Evolutionary conservation across 164 flowering plant species (phyloP).

Genomic region (Chimonanthus praecox): DNA sequence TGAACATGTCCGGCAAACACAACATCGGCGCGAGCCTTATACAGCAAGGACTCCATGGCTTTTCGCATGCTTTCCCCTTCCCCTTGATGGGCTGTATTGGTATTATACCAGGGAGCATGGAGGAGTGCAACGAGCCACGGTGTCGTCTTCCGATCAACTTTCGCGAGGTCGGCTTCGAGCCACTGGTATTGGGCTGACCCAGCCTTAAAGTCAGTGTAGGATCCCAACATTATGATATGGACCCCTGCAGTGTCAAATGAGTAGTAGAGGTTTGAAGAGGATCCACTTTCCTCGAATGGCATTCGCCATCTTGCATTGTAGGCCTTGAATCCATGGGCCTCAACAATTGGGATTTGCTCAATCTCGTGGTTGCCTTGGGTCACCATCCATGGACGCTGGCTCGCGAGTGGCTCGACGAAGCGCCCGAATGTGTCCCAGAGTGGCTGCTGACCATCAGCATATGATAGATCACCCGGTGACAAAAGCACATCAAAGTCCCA

Average conservation of each 20-base stretch:
- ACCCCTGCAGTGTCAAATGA: conserved; percentile 68
- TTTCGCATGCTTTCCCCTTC: conserved; percentile 77
- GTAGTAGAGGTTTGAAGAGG: conserved; percentile 75
- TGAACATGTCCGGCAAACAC: too few relatives aligned
- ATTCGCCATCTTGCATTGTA: conserved; percentile 76
- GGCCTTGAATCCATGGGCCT: conserved; percentile 48
- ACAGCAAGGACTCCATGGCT: conserved; percentile 67
- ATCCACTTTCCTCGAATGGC: conserved; percentile 72
- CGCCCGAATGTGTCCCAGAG: conserved; percentile 89
- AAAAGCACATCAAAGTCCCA: conserved; percentile 59
- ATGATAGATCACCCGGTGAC: conserved; percentile 76
- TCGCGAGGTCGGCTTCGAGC: conserved; percentile 55
- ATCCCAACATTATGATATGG: conserved; percentile 79
- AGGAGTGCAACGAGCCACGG: conserved; percentile 71
- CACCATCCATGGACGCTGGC: conserved; percentile 86
- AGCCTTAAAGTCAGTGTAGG: conserved; percentile 53
- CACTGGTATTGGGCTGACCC: conserved; percentile 69
- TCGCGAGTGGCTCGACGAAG: conserved; percentile 66
- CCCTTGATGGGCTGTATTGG: conserved; percentile 80
- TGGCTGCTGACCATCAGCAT: conserved; percentile 63
- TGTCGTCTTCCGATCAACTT: conserved; percentile 49
- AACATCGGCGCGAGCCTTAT: conserved; percentile 48
- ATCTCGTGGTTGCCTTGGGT: conserved; percentile 82
- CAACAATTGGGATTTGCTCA: conserved; percentile 46
- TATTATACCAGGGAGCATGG: conserved; percentile 90